Conservation (phyloP, 345 rosid species). For the Erucastrum elatum region DNA sequence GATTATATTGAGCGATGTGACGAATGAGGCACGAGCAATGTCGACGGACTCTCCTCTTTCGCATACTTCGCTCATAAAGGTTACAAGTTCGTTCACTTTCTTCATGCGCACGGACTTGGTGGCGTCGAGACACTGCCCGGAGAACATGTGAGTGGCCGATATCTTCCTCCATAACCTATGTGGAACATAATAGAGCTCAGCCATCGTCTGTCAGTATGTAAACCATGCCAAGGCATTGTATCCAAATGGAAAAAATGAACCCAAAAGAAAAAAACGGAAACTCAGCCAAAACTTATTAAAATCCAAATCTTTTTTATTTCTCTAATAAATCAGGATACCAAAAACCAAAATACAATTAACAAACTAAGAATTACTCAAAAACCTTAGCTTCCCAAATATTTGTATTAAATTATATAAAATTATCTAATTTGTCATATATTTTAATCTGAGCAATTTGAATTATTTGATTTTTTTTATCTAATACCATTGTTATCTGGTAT, state of each 20-base stretch:
- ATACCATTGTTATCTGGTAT: no score
- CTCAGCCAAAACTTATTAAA: neutral
- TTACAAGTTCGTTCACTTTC: slow-evolving; percentile 34
- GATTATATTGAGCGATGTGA: slow-evolving; percentile 42
- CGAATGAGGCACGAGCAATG: slow-evolving; percentile 44
- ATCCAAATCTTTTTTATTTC: neutral
- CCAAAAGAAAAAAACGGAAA: neutral
- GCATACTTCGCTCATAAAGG: slow-evolving; percentile 22
- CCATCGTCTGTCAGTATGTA: neutral
- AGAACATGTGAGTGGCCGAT: slow-evolving; percentile 10
- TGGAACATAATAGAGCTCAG: neutral
- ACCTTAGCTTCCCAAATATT: no score
- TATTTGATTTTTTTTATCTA: no score
- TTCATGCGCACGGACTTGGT: neutral
- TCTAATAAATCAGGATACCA: no score
- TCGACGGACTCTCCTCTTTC: slow-evolving; percentile 34
- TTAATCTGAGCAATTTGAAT: no score
- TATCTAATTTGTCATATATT: no score
- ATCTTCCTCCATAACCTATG: slow-evolving; percentile 26
- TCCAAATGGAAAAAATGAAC: neutral
- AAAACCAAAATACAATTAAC: no score
- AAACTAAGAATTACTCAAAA: no score
- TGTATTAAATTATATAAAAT: no score
- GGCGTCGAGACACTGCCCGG: slow-evolving; percentile 5
- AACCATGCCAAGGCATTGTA: neutral